phyloP scores from a whole-genome alignment of 108 stramenopile species.

The Nitzschia sp. region DNA sequence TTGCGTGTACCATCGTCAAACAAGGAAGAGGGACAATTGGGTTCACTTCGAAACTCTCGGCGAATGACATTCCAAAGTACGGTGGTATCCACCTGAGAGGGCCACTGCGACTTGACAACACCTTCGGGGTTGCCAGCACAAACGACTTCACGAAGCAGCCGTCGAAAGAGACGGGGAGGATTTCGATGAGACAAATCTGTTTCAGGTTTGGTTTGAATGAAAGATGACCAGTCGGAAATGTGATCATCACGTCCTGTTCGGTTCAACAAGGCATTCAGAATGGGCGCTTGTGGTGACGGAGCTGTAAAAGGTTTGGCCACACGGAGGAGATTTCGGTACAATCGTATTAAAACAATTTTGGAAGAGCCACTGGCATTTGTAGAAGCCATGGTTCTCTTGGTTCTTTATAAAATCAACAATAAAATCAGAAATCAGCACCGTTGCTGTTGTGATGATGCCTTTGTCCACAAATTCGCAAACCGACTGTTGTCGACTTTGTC shows the following conservation, averaged over 20 bases:
- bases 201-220: conserved; percentile 12
- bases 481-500: too few relatives aligned
- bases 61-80: conserved; percentile 53
- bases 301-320: conserved; percentile 57
- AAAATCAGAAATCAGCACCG: too few relatives aligned
- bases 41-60: conserved; percentile 64
- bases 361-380: background rate
- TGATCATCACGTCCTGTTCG: conserved; percentile 65
- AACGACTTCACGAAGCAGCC: conserved; percentile 62
- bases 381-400: conserved; percentile 7
- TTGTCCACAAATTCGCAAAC: too few relatives aligned
- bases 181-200: conserved; percentile 5
- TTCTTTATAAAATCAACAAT: background rate
- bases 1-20: conserved; percentile 46
- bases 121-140: conserved; percentile 29
- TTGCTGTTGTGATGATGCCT: too few relatives aligned
- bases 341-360: conserved; percentile 12
- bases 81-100: conserved; percentile 33
- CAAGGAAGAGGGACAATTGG: conserved; percentile 26
- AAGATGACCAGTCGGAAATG: conserved; percentile 36
- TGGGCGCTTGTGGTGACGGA: conserved; percentile 45
- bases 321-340: conserved; percentile 74
- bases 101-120: conserved; percentile 35
- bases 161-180: conserved; percentile 48
- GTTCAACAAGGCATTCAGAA: conserved; percentile 57